phyloP scores from a whole-genome alignment of 352 stramenopile species.

The Phytopythium chamaehyphon region DNA sequence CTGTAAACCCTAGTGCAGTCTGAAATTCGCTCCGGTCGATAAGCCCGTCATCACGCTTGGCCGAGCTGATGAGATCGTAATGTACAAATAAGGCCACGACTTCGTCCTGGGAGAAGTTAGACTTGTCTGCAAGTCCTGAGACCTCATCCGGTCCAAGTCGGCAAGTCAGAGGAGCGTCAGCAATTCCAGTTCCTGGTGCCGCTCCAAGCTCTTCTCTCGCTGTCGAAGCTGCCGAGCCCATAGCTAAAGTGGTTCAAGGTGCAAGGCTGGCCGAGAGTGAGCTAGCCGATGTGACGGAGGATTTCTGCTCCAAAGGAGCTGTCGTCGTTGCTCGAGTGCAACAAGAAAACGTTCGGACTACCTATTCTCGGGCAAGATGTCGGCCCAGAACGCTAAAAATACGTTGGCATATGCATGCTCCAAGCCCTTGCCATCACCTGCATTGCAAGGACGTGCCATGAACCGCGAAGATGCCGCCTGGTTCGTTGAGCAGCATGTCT shows the following conservation, averaged over 20 bases:
- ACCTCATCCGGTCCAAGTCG: constrained; percentile 55
- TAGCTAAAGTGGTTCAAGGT: constrained; percentile 8
- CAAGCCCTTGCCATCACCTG: too few species aligned
- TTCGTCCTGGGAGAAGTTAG: constrained; percentile 59
- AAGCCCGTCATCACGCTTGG: constrained; percentile 56
- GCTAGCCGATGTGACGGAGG: too few species aligned
- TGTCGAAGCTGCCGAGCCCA: constrained; percentile 65
- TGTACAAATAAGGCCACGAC: constrained; percentile 55
- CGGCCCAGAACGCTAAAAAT: too few species aligned
- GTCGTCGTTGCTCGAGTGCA: too few species aligned
- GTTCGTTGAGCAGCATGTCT: constrained; percentile 5
- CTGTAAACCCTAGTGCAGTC: constrained; percentile 64
- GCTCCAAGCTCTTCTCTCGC: constrained; percentile 36
- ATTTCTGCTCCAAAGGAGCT: too few species aligned
- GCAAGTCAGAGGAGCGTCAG: constrained; percentile 27
- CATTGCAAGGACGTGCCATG: too few species aligned
- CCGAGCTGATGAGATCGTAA: constrained; percentile 65
- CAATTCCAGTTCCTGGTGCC: neutral
- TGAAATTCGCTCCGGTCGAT: constrained; percentile 83
- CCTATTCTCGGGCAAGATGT: too few species aligned
- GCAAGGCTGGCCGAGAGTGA: too few species aligned
- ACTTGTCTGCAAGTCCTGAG: constrained; percentile 27
- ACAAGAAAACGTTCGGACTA: too few species aligned
- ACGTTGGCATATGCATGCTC: too few species aligned
- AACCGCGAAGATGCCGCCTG: too few species aligned